These are phyloP conservation scores for Lentithecium fluviatile DNA, from an alignment of 495 filamentous ascomycete genomes.

Conservation along the genomic window DNA sequence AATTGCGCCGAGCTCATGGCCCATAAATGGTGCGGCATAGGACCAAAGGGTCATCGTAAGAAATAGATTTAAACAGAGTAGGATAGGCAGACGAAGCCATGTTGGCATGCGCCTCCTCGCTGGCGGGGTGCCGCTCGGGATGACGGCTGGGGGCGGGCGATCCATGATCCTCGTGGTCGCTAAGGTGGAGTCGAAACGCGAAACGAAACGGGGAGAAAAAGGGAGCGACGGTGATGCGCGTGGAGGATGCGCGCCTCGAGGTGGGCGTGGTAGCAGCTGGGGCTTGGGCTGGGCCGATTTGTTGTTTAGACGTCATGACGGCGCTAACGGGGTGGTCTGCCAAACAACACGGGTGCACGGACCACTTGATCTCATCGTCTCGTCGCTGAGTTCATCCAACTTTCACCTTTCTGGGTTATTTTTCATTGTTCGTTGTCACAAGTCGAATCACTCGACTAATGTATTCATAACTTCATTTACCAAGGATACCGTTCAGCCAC, in stretches of 20 bases:
- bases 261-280: not conserved
- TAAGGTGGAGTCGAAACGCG: conserved; percentile 1
- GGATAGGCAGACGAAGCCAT: conserved; percentile 59
- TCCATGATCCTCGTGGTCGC: conserved; percentile 5
- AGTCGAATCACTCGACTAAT: no score
- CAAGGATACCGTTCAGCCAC: no score
- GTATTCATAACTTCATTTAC: no score
- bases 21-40: conserved; percentile 50
- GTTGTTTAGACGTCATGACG: conserved; percentile 20
- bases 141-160: conserved; percentile 21
- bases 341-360: no score
- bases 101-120: conserved; percentile 46
- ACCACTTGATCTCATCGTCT: no score
- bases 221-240: conserved; percentile 7
- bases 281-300: not conserved
- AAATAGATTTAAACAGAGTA: conserved; percentile 65
- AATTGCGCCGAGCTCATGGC: conserved; percentile 60
- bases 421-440: no score
- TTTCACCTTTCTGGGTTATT: no score
- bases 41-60: conserved; percentile 58
- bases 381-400: no score
- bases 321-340: not conserved
- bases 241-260: conserved; percentile 16
- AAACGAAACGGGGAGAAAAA: not conserved
- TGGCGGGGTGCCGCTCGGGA: conserved; percentile 15